Evolutionary conservation across 768 basidiomycete species (phyloP).

Genomic region (Russula ochroleuca): DNA sequence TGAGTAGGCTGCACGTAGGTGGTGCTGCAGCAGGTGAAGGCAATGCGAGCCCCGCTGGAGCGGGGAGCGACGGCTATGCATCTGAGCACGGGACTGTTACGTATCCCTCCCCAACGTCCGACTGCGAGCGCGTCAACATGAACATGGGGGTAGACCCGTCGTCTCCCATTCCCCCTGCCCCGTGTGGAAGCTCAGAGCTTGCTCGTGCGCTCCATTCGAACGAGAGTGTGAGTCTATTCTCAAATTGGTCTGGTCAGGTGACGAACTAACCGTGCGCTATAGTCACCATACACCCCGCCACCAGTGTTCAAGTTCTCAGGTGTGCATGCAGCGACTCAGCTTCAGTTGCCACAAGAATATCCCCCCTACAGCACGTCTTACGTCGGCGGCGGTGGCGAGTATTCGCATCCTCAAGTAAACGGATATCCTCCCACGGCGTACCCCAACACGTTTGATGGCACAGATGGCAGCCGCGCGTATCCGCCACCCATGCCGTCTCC

Average conservation of each 20-base stretch:
- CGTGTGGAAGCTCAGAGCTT: constrained; percentile 20
- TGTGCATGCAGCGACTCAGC: not conserved
- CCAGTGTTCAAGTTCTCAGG: constrained; percentile 21
- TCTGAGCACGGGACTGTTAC: constrained; percentile 25
- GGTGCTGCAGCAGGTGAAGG: constrained; percentile 11
- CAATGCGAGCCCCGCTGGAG: not conserved
- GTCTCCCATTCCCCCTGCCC: constrained; percentile 1
- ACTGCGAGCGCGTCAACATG: constrained; percentile 20
- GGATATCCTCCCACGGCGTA: constrained; percentile 11
- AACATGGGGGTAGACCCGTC: constrained; percentile 5
- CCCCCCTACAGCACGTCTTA: constrained; percentile 4
- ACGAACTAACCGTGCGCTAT: not conserved
- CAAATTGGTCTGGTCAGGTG: not conserved
- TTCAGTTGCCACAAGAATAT: constrained; percentile 15
- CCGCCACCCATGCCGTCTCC: constrained; percentile 16
- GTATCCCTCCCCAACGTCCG: constrained; percentile 25
- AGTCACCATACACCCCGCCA: constrained; percentile 22
- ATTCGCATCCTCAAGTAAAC: constrained; percentile 18
- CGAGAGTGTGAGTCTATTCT: constrained; percentile 13
- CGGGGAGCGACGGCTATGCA: constrained; percentile 22
- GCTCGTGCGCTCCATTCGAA: constrained; percentile 24
- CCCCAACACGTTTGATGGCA: constrained; percentile 13
- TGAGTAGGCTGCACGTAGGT: constrained; percentile 19
- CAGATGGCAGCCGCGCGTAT: constrained; percentile 5
- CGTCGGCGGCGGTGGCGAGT: constrained; percentile 9